Base-by-base conservation (phyloP, 176 grass and related monocot species). In the Luzula sylvatica region DNA sequence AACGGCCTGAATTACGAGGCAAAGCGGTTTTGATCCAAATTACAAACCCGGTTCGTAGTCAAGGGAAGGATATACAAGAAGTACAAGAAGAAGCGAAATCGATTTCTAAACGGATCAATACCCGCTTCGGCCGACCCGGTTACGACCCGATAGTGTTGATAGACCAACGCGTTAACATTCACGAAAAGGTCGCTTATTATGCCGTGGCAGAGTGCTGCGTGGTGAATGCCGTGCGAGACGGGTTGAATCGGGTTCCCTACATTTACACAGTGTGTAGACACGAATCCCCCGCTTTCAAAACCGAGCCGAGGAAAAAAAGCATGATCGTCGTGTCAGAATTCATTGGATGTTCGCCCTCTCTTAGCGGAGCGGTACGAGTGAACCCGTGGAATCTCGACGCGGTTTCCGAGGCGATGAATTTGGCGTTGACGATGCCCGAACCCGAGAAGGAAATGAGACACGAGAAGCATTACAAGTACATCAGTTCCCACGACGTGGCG, bases 401-500 rank as follows among this genome's bases (percentile, higher is more conserved):
- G 2, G 68, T 96, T 7, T 81, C 92, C 0, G 92, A 96, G 67
- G 84, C 85, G 27, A 80, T 96, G 81, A 76, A 82, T 58, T 43
- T 67, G 1, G 85, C 92, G 7, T 21, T 86, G 30, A 49, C 55
- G 20, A 79, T 96, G 81, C 25, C 84, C 0, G 81, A 86, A 17
- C 29, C 20, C 12, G 92, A 96, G 79, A 80, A 86, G 59, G 50
- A 80, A 62, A 40, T 96, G 71, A 74, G 92, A n/a, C 92, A 96
- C 6, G 85, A 96, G 70, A 96, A 96, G 65, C 92, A 96, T 48
- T 86, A 96, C 67, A 89, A 82, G 51, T 96, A 96, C 24, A 82
- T 96, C 1, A 89, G 81, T 67, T 74, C 92, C 23, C 92, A 96
- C 21, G 85, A 86, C 51, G 92, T 98, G 17, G 64, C 68, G 39